Evolutionary conservation across 371 early-diverging fungal genomes (phyloP).

Genomic region (Parasitella parasitica): DNA sequence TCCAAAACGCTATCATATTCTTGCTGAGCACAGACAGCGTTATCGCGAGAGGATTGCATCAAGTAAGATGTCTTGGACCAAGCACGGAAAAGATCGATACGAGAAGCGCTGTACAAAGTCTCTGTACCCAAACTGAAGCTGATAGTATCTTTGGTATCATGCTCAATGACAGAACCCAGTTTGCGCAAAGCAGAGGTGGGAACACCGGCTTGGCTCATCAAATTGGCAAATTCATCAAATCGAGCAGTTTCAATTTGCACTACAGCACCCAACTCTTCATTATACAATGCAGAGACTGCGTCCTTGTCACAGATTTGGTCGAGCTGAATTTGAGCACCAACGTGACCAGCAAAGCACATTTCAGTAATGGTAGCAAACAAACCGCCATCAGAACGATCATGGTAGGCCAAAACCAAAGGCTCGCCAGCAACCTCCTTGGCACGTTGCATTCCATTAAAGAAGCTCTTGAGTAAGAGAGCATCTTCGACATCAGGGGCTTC

Average conservation of each 20-base stretch:
- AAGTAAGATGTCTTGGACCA: slow-evolving; percentile 92
- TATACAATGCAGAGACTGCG: slow-evolving; percentile 74
- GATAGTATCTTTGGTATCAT: slow-evolving; percentile 49
- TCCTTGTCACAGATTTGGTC: slow-evolving; percentile 52
- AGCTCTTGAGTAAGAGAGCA: slow-evolving; percentile 63
- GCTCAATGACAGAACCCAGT: slow-evolving; percentile 62
- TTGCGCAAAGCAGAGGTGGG: slow-evolving; percentile 55
- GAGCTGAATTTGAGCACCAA: slow-evolving; percentile 73
- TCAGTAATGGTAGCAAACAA: slow-evolving; percentile 86
- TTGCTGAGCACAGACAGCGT: slow-evolving; percentile 81
- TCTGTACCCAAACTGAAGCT: slow-evolving; percentile 40
- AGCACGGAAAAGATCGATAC: slow-evolving; percentile 70
- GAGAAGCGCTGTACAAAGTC: slow-evolving; percentile 47
- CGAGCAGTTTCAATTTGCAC: slow-evolving; percentile 76
- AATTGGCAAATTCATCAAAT: slow-evolving; percentile 53
- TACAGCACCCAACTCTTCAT: slow-evolving; percentile 96
- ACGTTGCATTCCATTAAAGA: slow-evolving; percentile 77
- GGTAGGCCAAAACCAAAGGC: slow-evolving; percentile 84
- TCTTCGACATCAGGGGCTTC: slow-evolving; percentile 89
- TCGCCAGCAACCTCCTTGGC: slow-evolving; percentile 40
- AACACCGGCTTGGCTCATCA: slow-evolving; percentile 57
- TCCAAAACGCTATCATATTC: slow-evolving; percentile 78
- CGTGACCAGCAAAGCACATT: slow-evolving; percentile 95
- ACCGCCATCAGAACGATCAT: slow-evolving; percentile 97
- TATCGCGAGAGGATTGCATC: slow-evolving; percentile 90